phyloP scores from a whole-genome alignment of 1,284 basidiomycete species.

The Gymnopus androsaceus region DNA sequence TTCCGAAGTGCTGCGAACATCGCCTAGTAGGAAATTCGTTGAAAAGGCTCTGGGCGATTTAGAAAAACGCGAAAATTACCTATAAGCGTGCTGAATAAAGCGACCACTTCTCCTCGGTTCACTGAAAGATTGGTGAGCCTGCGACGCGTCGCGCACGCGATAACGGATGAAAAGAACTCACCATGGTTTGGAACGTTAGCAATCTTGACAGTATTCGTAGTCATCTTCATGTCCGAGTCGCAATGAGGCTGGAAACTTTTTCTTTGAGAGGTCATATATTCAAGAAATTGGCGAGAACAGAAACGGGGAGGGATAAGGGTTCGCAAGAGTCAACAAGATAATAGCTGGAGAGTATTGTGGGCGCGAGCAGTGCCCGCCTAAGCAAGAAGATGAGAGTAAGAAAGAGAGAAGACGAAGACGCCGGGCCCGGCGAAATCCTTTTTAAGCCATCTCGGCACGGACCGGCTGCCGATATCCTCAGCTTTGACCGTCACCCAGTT shows the following conservation, averaged over 20 bases:
- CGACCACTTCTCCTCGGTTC: slow-evolving; percentile 50
- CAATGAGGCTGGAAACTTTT: slow-evolving; percentile 17
- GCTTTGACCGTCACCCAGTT: too few species aligned
- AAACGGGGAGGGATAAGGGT: slow-evolving; percentile 16
- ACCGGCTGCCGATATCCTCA: too few species aligned
- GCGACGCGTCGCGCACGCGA: slow-evolving; percentile 2
- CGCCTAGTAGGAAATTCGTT: slow-evolving; percentile 34
- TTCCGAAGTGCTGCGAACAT: slow-evolving; percentile 48
- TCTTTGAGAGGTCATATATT: slow-evolving; percentile 16
- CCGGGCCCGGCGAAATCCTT: not conserved
- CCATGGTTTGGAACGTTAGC: slow-evolving; percentile 45
- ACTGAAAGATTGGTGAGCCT: slow-evolving; percentile 29
- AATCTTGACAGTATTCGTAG: slow-evolving; percentile 40
- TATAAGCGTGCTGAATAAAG: slow-evolving; percentile 57
- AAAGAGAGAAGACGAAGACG: slow-evolving; percentile 1
- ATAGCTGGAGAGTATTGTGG: slow-evolving; percentile 13
- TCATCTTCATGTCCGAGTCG: slow-evolving; percentile 14
- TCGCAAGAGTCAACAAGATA: slow-evolving; percentile 24
- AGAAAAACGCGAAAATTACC: slow-evolving; percentile 36
- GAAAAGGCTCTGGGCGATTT: not conserved
- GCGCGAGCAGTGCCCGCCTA: slow-evolving; percentile 16
- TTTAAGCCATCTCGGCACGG: slow-evolving; percentile 4
- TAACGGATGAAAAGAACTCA: slow-evolving; percentile 22
- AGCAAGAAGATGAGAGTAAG: slow-evolving; percentile 24
- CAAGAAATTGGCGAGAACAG: slow-evolving; percentile 8